phyloP scores from a whole-genome alignment of 2,329 filamentous ascomycete genomes.

The Elsinoe australis region DNA sequence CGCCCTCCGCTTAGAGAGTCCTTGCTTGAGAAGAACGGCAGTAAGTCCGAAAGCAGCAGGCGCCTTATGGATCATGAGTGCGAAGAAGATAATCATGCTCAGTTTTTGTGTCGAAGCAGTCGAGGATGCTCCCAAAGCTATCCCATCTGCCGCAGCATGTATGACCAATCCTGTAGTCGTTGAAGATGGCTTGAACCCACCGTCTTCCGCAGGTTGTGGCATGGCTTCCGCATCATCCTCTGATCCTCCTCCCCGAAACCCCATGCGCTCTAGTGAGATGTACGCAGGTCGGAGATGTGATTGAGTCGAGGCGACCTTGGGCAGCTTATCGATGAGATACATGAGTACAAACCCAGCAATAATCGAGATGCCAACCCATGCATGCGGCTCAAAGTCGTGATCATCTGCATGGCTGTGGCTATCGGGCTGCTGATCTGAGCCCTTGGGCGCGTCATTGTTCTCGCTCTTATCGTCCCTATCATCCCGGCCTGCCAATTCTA shows the following conservation, averaged over 20 bases:
- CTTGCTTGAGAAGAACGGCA: slow-evolving; percentile 81
- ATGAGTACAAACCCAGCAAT: slow-evolving; percentile 88
- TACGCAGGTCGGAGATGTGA: slow-evolving; percentile 61
- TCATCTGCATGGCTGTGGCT: slow-evolving; percentile 5
- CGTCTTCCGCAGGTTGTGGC: not conserved
- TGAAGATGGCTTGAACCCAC: slow-evolving; percentile 29
- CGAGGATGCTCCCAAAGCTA: slow-evolving; percentile 84
- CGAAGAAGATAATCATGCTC: slow-evolving; percentile 86
- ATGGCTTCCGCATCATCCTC: slow-evolving; percentile 21
- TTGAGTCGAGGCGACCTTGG: slow-evolving; percentile 59
- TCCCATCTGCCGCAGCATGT: slow-evolving; percentile 88
- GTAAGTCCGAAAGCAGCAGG: slow-evolving; percentile 93
- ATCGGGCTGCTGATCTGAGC: not conserved
- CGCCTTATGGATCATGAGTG: slow-evolving; percentile 96
- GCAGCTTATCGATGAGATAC: slow-evolving; percentile 88
- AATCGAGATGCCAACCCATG: slow-evolving; percentile 78
- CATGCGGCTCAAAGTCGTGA: slow-evolving; percentile 50
- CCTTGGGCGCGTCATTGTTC: not conserved
- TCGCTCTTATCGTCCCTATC: not conserved
- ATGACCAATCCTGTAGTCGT: slow-evolving; percentile 91
- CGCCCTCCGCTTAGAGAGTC: slow-evolving; percentile 76
- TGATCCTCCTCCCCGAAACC: slow-evolving; percentile 16
- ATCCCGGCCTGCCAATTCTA: not conserved
- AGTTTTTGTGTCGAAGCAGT: slow-evolving; percentile 60
- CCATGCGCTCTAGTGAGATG: slow-evolving; percentile 63